A percentile compares a stretch with the other conserved stretches of the same genome.
Conservation (phyloP, 2,329 filamentous ascomycete genomes). For the Harringtonia lauricola region DNA sequence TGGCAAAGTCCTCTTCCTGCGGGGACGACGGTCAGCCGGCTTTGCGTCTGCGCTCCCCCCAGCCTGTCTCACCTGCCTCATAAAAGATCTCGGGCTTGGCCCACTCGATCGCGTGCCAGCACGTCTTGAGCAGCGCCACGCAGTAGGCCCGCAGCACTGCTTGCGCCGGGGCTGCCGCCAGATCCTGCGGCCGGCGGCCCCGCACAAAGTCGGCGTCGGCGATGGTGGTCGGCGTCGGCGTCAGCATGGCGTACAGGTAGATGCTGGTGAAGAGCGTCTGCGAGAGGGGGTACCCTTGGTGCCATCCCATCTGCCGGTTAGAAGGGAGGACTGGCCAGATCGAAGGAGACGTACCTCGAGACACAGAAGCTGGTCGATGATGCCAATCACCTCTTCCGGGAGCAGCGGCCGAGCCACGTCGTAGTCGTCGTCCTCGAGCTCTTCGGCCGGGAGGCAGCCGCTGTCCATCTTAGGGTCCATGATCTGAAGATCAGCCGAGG, state of each 20-base stretch:
- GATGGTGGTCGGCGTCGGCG: constrained; percentile 53
- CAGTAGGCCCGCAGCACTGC: constrained; percentile 75
- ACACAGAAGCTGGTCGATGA: constrained; percentile 87
- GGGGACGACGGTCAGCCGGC: background rate
- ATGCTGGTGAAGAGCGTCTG: constrained; percentile 91
- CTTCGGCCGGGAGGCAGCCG: constrained; percentile 66
- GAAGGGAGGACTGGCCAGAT: background rate
- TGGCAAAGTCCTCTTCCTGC: constrained; percentile 92
- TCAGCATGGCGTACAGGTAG: constrained; percentile 76
- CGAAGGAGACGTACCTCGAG: constrained; percentile 53
- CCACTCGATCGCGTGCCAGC: constrained; percentile 64
- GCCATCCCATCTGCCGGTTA: constrained; percentile 81
- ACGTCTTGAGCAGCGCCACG: constrained; percentile 71
- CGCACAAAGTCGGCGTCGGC: constrained; percentile 53
- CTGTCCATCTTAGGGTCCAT: constrained; percentile 99
- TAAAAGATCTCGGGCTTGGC: constrained; percentile 82
- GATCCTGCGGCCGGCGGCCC: constrained; percentile 29
- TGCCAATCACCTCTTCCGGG: constrained; percentile 74
- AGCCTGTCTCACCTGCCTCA: constrained; percentile 45
- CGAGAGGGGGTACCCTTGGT: constrained; percentile 87
- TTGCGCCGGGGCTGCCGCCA: constrained; percentile 18
- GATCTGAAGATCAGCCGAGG: constrained; percentile 48
- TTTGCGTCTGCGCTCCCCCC: background rate
- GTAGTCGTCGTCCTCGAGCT: constrained; percentile 76
- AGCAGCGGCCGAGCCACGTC: constrained; percentile 57